Conservation (phyloP, 2,329 filamentous ascomycete genomes). For the Pyrenophora seminiperda region DNA sequence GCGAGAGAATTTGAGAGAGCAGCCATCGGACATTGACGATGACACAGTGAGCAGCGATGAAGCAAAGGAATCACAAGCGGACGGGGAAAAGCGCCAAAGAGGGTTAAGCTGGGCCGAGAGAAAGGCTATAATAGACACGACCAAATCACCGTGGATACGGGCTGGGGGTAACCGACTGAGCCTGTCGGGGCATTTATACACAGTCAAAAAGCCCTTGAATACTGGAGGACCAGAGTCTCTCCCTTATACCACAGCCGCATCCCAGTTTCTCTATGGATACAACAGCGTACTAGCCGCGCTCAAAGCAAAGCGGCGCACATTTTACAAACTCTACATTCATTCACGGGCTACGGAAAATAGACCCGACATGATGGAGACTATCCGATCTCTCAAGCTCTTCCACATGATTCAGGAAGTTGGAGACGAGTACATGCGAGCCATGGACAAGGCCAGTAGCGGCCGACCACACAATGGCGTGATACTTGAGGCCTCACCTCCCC, state of each 20-base stretch:
- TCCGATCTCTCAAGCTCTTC: slow-evolving; percentile 26
- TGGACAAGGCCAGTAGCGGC: slow-evolving; percentile 82
- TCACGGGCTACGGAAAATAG: slow-evolving; percentile 24
- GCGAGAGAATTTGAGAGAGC: no score
- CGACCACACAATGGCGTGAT: slow-evolving; percentile 90
- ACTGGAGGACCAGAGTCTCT: slow-evolving; percentile 52
- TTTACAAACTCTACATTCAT: slow-evolving; percentile 82
- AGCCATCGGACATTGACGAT: no score
- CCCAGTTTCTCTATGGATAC: slow-evolving; percentile 87
- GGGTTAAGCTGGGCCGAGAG: no score
- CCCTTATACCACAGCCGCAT: slow-evolving; percentile 81
- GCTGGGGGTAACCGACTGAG: not conserved
- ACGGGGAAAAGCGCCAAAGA: no score
- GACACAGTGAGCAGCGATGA: no score
- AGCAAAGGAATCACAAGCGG: no score
- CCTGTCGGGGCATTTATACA: not conserved
- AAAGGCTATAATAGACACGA: not conserved
- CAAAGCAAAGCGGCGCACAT: slow-evolving; percentile 67
- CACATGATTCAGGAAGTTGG: slow-evolving; percentile 58
- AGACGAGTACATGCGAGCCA: slow-evolving; percentile 65
- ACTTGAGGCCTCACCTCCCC: slow-evolving; percentile 83
- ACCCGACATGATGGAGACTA: slow-evolving; percentile 26
- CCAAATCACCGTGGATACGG: no score
- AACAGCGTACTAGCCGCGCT: slow-evolving; percentile 82
- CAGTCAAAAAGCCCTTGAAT: not conserved